Evolutionary conservation across 345 rosid genomes (phyloP), one percentile per base, ranked within the genome.

Genomic region (Lepidium sativum): DNA sequence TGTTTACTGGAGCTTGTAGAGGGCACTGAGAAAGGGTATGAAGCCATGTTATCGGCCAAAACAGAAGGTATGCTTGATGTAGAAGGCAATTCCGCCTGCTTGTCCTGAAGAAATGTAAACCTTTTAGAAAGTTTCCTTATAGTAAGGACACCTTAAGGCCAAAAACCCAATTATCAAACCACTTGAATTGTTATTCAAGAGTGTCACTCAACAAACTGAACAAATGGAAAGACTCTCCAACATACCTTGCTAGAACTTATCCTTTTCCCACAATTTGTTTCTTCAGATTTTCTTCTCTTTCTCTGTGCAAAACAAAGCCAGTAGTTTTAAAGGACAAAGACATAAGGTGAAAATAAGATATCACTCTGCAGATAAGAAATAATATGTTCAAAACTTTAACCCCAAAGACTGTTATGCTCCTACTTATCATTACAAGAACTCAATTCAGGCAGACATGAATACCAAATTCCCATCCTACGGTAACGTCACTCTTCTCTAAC

Each of bases 201-300:
- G 20, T 13, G 15, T 5, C 51, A 54, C 50, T 29, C 37, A 57
- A 4, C 37, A 18, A 54, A 10, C 2, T 60, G 35, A 53, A 16
- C 1, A 51, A 33, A 55, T n/a, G 18, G 16, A 44, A 48, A 38
- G 37, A 25, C 57, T 55, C 31, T 3, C 45, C 60, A 71, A 41
- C 76, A 49, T 80, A 90, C 99, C 99, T 86, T 88, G 77, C 81
- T 79, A 60, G 52, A 71, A 80, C 63, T 77, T 60, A 68, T 52
- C 75, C 83, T 88, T 80, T 75, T 89, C 18, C 86, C 96, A 45
- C 59, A n/a, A 32, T 60, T 71, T 40, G 75, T 67, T 39, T 92
- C 96, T 48, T 89, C 92, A 51, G 83, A 70, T 83, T 89, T 92
- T 76, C 95, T 84, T 73, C 96, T 80, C 74, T 94, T 94, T 78